A percentile compares a stretch with the other conserved stretches of the same genome.
Evolutionary conservation across 306 rosid genomes (phyloP).

Genomic region (Vigna reflexopilosa): DNA sequence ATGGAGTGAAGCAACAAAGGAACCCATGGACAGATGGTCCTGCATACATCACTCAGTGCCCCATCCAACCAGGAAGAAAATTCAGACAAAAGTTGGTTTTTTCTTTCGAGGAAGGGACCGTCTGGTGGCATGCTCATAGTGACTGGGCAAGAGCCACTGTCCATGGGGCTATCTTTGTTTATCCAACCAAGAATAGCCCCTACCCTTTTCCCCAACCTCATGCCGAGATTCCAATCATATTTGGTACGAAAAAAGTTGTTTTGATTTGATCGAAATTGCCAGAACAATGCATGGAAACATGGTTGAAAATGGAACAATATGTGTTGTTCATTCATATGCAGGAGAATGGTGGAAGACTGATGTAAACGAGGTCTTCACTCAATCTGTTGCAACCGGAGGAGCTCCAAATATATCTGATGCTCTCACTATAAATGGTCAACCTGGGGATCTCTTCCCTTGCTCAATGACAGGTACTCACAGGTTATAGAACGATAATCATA

Average conservation of each 20-base stretch:
- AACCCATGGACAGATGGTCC: conserved; percentile 66
- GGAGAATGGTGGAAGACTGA: conserved; percentile 76
- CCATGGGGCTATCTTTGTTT: conserved; percentile 57
- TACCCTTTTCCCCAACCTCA: conserved; percentile 57
- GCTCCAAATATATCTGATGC: conserved; percentile 50
- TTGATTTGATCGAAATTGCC: background rate
- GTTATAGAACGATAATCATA: too few relatives aligned
- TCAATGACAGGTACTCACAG: conserved; percentile 37
- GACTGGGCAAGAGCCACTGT: conserved; percentile 61
- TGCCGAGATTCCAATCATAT: conserved; percentile 52
- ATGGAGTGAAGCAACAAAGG: conserved; percentile 56
- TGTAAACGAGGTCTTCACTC: conserved; percentile 41
- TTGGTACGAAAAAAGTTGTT: conserved; percentile 44
- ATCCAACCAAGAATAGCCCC: conserved; percentile 41
- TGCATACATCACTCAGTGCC: conserved; percentile 58
- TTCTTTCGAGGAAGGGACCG: conserved; percentile 55
- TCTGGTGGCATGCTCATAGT: conserved; percentile 75
- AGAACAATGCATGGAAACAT: background rate
- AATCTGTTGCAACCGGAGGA: conserved; percentile 48
- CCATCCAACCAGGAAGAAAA: conserved; percentile 53
- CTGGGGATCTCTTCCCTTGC: conserved; percentile 48
- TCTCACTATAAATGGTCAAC: conserved; percentile 50
- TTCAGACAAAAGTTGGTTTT: conserved; percentile 54
- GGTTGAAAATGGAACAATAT: too few relatives aligned
- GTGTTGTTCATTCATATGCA: background rate